phyloP scores from a whole-genome alignment of 768 basidiomycete genomes.

The Amanita thiersii region DNA sequence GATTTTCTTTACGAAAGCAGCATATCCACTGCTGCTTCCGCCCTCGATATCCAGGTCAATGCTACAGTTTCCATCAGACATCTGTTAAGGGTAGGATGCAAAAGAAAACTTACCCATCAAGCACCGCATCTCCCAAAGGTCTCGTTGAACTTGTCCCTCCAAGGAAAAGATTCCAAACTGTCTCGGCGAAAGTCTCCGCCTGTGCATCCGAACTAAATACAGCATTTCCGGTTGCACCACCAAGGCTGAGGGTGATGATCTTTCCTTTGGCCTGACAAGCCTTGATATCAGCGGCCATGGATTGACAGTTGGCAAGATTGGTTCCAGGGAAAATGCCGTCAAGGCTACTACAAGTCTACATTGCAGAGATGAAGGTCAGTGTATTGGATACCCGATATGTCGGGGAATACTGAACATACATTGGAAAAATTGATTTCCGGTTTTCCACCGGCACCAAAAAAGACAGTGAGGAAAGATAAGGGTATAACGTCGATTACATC shows the following conservation, averaged over 20 bases:
- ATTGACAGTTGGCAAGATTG: constrained; percentile 52
- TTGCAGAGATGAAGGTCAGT: not conserved
- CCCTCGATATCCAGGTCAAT: constrained; percentile 73
- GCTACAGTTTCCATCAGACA: constrained; percentile 22
- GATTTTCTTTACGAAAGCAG: constrained; percentile 48
- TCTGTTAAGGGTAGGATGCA: not conserved
- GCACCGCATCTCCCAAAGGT: constrained; percentile 63
- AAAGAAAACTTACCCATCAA: constrained; percentile 50
- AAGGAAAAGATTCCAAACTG: constrained; percentile 67
- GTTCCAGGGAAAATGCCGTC: constrained; percentile 59
- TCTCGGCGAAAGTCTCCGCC: constrained; percentile 51
- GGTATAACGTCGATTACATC: constrained; percentile 62
- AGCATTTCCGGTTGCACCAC: constrained; percentile 54
- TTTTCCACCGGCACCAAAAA: constrained; percentile 53
- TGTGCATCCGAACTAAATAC: constrained; percentile 52
- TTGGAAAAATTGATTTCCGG: constrained; percentile 67
- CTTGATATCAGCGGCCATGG: constrained; percentile 52
- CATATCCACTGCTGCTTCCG: constrained; percentile 42
- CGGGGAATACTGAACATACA: constrained; percentile 29
- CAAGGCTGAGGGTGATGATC: constrained; percentile 48
- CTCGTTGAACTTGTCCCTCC: constrained; percentile 50
- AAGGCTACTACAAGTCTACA: constrained; percentile 59
- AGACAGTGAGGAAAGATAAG: constrained; percentile 56
- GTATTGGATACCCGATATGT: not conserved
- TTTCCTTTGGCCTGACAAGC: constrained; percentile 62